Percentiles rank a stretch among this genome's conserved stretches.
These are phyloP conservation scores for Hypoxylon sp. DNA, from an alignment of 2,329 filamentous ascomycete genomes.

Conservation along the genomic window DNA sequence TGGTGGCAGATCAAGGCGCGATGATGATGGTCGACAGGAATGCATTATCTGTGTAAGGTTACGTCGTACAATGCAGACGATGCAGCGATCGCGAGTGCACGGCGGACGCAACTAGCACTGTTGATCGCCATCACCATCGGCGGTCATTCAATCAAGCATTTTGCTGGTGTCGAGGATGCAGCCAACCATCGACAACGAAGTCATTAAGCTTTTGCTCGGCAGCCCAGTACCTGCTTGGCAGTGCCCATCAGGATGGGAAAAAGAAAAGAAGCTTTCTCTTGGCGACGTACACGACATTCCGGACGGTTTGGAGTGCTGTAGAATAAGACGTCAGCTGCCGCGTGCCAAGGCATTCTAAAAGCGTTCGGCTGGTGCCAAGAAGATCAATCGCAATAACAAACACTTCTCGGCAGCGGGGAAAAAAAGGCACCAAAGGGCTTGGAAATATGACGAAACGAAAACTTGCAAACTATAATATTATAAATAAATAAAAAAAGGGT, in stretches of 20 bases:
- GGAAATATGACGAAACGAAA: conserved; percentile 19
- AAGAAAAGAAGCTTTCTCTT: conserved; percentile 43
- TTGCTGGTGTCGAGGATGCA: conserved; percentile 8
- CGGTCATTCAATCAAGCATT: conserved; percentile 27
- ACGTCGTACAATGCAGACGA: conserved; percentile 31
- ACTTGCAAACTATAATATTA: conserved; percentile 6
- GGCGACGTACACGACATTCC: conserved; percentile 49
- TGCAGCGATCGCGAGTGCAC: conserved; percentile 31
- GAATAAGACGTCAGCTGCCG: conserved; percentile 44
- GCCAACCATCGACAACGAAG: conserved; percentile 26
- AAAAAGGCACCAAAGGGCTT: conserved; percentile 12
- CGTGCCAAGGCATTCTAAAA: conserved; percentile 46
- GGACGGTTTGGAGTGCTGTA: conserved; percentile 48
- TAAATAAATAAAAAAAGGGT: conserved; percentile 10
- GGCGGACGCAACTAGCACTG: conserved; percentile 18
- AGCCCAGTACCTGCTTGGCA: conserved; percentile 32
- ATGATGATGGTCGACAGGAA: neutral
- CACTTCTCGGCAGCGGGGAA: conserved; percentile 37
- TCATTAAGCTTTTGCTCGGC: conserved; percentile 33
- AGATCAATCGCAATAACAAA: conserved; percentile 34
- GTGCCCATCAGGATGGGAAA: conserved; percentile 24
- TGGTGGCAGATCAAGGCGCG: neutral
- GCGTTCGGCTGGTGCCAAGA: conserved; percentile 48
- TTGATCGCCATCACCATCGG: conserved; percentile 14
- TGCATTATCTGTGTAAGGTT: conserved; percentile 23